Evolutionary conservation across 139 green algal species (phyloP).

Genomic region (Trebouxia sp.): DNA sequence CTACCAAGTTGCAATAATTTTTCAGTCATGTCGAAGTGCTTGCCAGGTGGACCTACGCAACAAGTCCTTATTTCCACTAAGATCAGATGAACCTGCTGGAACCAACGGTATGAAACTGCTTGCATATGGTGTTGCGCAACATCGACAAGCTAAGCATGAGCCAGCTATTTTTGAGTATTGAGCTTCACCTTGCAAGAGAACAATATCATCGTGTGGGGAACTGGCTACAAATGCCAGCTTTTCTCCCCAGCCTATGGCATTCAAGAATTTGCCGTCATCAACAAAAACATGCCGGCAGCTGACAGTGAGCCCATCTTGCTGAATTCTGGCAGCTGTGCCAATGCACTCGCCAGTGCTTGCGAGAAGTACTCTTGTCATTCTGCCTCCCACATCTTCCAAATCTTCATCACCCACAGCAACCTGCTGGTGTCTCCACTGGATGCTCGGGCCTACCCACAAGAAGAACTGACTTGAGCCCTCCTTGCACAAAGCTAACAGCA

Average conservation of each 20-base stretch:
- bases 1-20: neutral
- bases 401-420: conserved; percentile 6
- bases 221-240: neutral
- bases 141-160: neutral
- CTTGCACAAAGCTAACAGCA: too few species aligned
- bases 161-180: neutral
- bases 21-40: neutral
- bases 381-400: conserved; percentile 18
- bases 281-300: neutral
- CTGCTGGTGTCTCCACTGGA: conserved; percentile 20
- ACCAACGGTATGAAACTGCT: neutral
- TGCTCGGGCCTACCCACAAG: conserved; percentile 11
- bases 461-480: conserved; percentile 14
- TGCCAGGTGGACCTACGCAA: neutral
- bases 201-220: neutral
- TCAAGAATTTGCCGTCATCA: neutral
- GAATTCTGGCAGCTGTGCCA: conserved; percentile 14
- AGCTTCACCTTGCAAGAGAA: conserved; percentile 10
- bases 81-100: neutral
- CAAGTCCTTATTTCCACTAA: neutral
- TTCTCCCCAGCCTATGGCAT: neutral
- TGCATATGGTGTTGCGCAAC: neutral
- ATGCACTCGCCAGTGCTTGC: neutral
- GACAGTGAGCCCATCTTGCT: conserved; percentile 1
- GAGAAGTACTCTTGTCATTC: conserved; percentile 1